A percentile compares a stretch with the other conserved stretches of the same genome.
Evolutionary conservation across 225 moss, liverwort and hornwort species (phyloP).

Genomic region (Physcomitrium patens): DNA sequence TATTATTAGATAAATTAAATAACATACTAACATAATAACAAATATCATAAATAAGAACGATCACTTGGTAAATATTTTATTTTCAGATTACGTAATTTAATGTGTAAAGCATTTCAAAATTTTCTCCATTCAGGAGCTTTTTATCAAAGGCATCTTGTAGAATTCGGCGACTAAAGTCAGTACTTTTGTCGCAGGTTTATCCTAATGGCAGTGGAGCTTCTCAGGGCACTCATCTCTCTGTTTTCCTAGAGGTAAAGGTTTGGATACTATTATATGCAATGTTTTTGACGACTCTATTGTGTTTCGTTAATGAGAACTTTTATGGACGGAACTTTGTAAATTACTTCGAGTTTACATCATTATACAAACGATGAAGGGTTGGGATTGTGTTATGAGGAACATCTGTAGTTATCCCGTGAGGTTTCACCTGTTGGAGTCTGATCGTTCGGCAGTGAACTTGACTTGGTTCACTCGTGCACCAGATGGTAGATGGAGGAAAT

Average conservation of each 20-base stretch:
- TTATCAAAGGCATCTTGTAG: neutral
- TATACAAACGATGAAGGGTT: slow-evolving; percentile 3
- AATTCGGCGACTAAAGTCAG: neutral
- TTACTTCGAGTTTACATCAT: neutral
- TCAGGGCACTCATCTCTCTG: slow-evolving; percentile 70
- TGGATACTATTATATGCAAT: neutral
- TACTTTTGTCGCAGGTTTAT: slow-evolving; percentile 49
- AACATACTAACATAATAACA: no score
- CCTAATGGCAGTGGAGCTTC: slow-evolving; percentile 72
- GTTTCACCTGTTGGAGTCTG: neutral
- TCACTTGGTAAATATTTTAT: no score
- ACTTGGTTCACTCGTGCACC: slow-evolving; percentile 13
- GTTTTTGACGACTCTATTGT: neutral
- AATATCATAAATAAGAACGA: no score
- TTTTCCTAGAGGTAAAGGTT: slow-evolving; percentile 63
- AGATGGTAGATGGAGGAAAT: slow-evolving; percentile 69
- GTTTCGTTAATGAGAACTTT: neutral
- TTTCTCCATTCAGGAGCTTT: neutral
- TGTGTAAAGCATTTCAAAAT: no score
- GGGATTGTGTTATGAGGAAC: neutral
- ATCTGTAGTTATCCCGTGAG: neutral
- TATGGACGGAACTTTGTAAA: no score
- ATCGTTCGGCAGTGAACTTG: neutral
- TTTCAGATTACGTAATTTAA: no score
- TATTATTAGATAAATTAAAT: no score